Base-by-base conservation (phyloP, 176 grass and related monocot species). In the Eragrostis curvula region DNA sequence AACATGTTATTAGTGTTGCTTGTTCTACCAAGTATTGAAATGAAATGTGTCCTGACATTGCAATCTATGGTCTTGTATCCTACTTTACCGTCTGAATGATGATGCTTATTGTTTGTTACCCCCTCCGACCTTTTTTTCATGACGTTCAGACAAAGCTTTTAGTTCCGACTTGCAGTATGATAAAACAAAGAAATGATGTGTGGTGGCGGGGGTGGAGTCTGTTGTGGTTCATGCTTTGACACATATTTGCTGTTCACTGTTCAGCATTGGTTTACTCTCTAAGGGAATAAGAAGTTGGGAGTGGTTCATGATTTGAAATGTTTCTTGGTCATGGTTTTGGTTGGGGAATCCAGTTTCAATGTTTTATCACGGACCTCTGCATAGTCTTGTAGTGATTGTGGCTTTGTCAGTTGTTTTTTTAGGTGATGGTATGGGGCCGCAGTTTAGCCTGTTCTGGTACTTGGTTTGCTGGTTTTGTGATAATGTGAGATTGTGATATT, bases 1-100 rank as follows among this genome's bases (percentile, higher is more conserved):
- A 82, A 36, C 68, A 63, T 82, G 27, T 3, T 73, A 72, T 73
- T 46, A 40, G 36, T 20, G 13, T 23, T 61, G 16, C 58, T 46
- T 24, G 28, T 29, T 29, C 40, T 81, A 7, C 47, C 15, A 8
- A 61, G 12, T 66, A 16, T 15, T 51, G 10, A 32, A 5, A 64
- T 51, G 12, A 44, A 17, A 51, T 51, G 27, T 39, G 20, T 24
- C 11, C 17, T 66, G 45, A 21, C 28, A 40, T 40, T 24, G 61
- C 12, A 18, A 51, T 52, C 18, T 77, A 20, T 43, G 18, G 21
- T 39, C 28, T 28, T 79, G 77, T 13, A 40, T 23, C 12, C 47
- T 79, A 79, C 18, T 52, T 66, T 23, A 66, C 12, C 7, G 5
- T 66, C 3, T 79, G 9, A 66, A 24, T 52, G 77, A 50, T n/a